Evolutionary conservation across 2,329 filamentous ascomycete genomes (phyloP).

Genomic region (Cytospora paraplurivora): DNA sequence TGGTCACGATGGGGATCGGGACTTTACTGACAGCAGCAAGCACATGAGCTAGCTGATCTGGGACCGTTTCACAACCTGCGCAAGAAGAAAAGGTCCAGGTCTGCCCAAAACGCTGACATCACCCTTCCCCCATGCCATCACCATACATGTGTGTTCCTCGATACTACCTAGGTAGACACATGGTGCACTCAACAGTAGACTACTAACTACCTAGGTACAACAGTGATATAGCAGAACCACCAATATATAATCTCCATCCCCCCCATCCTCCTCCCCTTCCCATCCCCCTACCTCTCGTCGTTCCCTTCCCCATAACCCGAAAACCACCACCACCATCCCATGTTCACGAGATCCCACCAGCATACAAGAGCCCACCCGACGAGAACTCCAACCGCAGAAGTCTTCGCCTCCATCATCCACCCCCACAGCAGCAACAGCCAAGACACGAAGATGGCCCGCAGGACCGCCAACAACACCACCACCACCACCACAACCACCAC

Average conservation of each 20-base stretch:
- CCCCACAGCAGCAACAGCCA: not conserved
- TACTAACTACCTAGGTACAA: not conserved
- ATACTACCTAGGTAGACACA: too few relatives aligned
- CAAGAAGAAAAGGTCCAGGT: not conserved
- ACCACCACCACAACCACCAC: slow-evolving; percentile 47
- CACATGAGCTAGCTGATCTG: too few relatives aligned
- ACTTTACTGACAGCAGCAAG: too few relatives aligned
- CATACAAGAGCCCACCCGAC: not conserved
- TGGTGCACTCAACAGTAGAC: too few relatives aligned
- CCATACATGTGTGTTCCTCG: not conserved
- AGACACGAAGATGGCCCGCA: slow-evolving; percentile 21
- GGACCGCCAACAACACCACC: slow-evolving; percentile 33
- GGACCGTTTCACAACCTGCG: too few relatives aligned
- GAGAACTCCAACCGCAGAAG: slow-evolving; percentile 14
- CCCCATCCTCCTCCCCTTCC: not conserved
- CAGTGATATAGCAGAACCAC: not conserved
- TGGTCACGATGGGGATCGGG: too few relatives aligned
- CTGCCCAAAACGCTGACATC: not conserved
- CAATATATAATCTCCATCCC: not conserved
- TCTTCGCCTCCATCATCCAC: slow-evolving; percentile 13
- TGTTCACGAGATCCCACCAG: not conserved
- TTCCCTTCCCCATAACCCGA: too few relatives aligned
- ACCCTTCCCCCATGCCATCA: not conserved
- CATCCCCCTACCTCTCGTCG: not conserved
- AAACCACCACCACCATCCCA: not conserved